Percentiles rank a stretch among this genome's conserved stretches.
phyloP scores from a whole-genome alignment of 257 asterid genomes.

The Schizonepeta tenuifolia region DNA sequence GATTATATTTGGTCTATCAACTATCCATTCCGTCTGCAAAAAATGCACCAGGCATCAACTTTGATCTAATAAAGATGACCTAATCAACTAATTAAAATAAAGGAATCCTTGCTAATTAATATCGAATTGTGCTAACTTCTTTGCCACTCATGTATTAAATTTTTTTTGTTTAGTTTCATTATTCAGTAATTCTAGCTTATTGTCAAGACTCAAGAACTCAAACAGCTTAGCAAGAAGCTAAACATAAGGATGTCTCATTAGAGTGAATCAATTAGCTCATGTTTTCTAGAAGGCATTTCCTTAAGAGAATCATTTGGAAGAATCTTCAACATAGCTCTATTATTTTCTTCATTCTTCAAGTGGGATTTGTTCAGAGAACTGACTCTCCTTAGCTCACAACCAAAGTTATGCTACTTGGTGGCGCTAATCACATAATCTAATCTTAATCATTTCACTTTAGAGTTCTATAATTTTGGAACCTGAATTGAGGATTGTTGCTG shows the following conservation, averaged over 20 bases:
- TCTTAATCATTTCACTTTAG: constrained; percentile 1
- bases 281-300: constrained; percentile 1
- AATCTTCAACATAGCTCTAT: background rate
- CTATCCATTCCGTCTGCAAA: background rate
- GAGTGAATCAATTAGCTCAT: background rate
- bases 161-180: constrained; percentile 16
- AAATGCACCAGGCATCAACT: background rate
- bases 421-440: background rate
- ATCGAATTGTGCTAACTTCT: background rate
- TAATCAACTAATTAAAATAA: background rate
- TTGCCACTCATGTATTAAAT: background rate
- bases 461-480: background rate
- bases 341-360: background rate
- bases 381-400: background rate
- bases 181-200: constrained; percentile 21
- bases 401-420: background rate
- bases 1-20: background rate
- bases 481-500: constrained; percentile 1
- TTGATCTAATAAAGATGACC: background rate
- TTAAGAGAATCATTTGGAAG: background rate
- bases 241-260: constrained; percentile 10
- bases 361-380: constrained; percentile 11
- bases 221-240: background rate
- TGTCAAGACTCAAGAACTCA: background rate
- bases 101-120: background rate